These are phyloP conservation scores for Pseudotulostoma volvatum DNA, from an alignment of 495 filamentous ascomycete genomes.

Conservation along the genomic window DNA sequence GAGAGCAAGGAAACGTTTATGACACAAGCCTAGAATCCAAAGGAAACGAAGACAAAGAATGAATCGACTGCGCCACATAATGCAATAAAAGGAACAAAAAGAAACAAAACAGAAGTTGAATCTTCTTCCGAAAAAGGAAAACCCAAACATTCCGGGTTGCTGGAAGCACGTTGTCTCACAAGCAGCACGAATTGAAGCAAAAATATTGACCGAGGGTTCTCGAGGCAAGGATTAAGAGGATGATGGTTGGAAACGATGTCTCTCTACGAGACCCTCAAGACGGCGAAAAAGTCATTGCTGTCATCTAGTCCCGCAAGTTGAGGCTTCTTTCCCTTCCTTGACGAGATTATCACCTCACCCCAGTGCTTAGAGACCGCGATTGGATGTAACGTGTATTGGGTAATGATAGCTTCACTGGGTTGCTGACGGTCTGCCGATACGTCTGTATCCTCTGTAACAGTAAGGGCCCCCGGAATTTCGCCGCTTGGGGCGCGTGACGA, in stretches of 20 bases:
- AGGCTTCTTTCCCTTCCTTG: conserved; percentile 14
- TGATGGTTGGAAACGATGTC: too few species aligned
- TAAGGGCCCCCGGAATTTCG: conserved; percentile 4
- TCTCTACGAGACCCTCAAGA: conserved; percentile 23
- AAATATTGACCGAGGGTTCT: too few species aligned
- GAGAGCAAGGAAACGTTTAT: too few species aligned
- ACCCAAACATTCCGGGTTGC: too few species aligned
- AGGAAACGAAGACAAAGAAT: too few species aligned
- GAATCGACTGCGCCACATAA: too few species aligned
- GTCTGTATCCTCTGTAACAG: too few species aligned
- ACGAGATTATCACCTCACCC: conserved; percentile 32
- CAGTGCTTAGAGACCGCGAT: conserved; percentile 26
- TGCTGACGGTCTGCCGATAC: conserved; percentile 10
- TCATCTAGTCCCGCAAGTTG: conserved; percentile 11
- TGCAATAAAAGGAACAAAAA: conserved; percentile 2
- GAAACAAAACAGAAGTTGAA: conserved; percentile 5
- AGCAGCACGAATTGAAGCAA: too few species aligned
- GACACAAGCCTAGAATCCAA: too few species aligned
- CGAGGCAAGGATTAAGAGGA: too few species aligned
- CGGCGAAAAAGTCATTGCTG: conserved; percentile 28
- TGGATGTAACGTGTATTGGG: neutral
- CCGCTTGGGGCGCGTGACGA: conserved; percentile 14
- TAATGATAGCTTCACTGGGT: conserved; percentile 5
- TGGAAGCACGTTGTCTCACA: too few species aligned
- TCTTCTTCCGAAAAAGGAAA: too few species aligned